Conservation (phyloP, 768 basidiomycete genomes). For the Pleurotus ostreatus region DNA sequence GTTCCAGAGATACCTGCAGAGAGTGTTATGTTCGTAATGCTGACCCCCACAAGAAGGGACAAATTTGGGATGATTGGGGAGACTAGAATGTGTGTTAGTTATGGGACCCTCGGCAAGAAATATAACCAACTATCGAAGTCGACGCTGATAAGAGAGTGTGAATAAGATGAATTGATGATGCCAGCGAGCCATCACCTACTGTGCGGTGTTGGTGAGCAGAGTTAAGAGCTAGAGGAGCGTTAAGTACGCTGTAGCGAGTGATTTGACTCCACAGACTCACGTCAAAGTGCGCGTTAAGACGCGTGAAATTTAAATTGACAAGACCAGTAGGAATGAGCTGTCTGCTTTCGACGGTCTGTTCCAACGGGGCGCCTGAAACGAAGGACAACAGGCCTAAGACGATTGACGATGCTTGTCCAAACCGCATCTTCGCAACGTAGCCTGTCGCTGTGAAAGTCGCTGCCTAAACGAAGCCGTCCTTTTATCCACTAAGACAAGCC, state of each 20-base stretch:
- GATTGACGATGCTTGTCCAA: background rate
- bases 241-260: background rate
- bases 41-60: background rate
- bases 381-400: background rate
- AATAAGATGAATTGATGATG: too few relatives aligned
- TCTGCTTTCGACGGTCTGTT: background rate
- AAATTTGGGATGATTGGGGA: background rate
- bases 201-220: background rate
- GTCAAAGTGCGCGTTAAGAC: background rate
- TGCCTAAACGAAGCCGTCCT: too few relatives aligned
- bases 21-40: background rate
- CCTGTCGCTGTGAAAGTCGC: too few relatives aligned
- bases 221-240: background rate
- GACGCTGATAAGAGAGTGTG: background rate
- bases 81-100: background rate
- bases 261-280: background rate
- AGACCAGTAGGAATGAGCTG: background rate
- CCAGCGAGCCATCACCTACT: background rate
- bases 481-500: too few relatives aligned
- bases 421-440: background rate
- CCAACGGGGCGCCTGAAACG: background rate
- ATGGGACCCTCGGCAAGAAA: background rate
- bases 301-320: background rate
- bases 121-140: background rate
- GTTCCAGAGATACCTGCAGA: background rate